A percentile compares a stretch with the other conserved stretches of the same genome.
Evolutionary conservation across 768 basidiomycete species (phyloP).

Genomic region (Suillus lakei): DNA sequence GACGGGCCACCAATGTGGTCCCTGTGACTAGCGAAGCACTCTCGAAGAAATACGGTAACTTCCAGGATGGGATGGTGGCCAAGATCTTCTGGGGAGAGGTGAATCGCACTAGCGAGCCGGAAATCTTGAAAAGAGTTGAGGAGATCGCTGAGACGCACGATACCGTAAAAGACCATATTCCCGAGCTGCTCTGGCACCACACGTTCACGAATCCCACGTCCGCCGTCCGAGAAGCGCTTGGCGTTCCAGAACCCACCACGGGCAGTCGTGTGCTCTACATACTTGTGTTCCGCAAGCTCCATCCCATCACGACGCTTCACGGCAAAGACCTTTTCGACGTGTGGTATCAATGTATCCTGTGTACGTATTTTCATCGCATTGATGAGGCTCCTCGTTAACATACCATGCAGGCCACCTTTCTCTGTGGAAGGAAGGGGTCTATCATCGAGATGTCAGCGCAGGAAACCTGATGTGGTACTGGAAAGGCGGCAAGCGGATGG

Average conservation of each 20-base stretch:
- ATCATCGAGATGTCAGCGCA: not conserved
- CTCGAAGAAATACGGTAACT: not conserved
- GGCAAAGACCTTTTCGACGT: not conserved
- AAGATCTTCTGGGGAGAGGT: not conserved
- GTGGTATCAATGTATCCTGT: not conserved
- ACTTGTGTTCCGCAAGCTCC: not conserved
- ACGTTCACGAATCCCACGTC: not conserved
- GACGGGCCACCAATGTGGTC: not conserved
- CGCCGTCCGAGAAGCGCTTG: not conserved
- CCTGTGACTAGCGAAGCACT: not conserved
- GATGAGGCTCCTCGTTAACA: not conserved
- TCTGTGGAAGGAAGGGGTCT: not conserved
- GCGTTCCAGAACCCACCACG: not conserved
- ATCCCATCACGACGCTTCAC: not conserved
- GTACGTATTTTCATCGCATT: not conserved
- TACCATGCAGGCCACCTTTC: not conserved
- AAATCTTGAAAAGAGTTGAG: not conserved
- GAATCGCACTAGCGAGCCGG: not conserved
- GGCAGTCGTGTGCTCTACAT: constrained; percentile 3
- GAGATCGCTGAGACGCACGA: not conserved
- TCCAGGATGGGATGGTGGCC: not conserved
- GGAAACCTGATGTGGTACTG: not conserved
- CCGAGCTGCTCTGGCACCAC: not conserved
- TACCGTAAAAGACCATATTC: not conserved
- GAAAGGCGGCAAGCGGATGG: not conserved